These are phyloP conservation scores for Mucor mucedo DNA, from an alignment of 371 early-diverging fungal genomes.

Conservation along the genomic window DNA sequence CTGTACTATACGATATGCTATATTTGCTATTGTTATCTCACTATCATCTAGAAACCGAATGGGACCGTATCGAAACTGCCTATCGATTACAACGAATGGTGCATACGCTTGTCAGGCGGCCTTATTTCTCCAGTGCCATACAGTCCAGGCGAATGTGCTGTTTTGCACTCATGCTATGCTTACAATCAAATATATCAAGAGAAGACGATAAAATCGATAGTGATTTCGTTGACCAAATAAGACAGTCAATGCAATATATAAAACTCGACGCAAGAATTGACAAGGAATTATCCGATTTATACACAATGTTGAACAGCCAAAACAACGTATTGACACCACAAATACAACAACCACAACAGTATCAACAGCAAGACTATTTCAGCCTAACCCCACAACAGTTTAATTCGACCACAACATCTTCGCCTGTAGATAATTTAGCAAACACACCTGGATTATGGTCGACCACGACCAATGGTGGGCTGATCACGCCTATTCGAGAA, in stretches of 20 bases:
- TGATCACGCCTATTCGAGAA: slow-evolving; percentile 21
- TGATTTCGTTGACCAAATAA: slow-evolving; percentile 20
- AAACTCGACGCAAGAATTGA: slow-evolving; percentile 18
- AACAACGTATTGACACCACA: neutral
- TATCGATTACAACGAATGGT: slow-evolving; percentile 30
- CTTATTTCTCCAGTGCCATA: slow-evolving; percentile 19
- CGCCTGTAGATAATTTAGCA: slow-evolving; percentile 7
- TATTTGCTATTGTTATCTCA: slow-evolving; percentile 21
- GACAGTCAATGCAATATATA: slow-evolving; percentile 10
- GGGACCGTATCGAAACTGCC: slow-evolving; percentile 21
- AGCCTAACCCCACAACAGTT: slow-evolving; percentile 20
- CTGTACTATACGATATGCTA: slow-evolving; percentile 29
- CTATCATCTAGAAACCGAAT: slow-evolving; percentile 13
- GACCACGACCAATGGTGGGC: slow-evolving; percentile 16
- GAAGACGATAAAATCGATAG: slow-evolving; percentile 14
- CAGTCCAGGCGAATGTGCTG: slow-evolving; percentile 26
- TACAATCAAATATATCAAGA: slow-evolving; percentile 20
- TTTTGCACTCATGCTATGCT: slow-evolving; percentile 25
- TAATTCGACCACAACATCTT: slow-evolving; percentile 15
- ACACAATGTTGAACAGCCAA: slow-evolving; percentile 1
- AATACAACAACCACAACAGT: slow-evolving; percentile 6
- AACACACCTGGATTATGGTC: slow-evolving; percentile 26
- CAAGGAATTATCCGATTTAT: slow-evolving; percentile 13
- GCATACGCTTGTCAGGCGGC: slow-evolving; percentile 12
- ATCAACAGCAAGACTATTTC: neutral